Base-by-base conservation (phyloP, 108 stramenopile genomes). In the Cyclotella cryptica region DNA sequence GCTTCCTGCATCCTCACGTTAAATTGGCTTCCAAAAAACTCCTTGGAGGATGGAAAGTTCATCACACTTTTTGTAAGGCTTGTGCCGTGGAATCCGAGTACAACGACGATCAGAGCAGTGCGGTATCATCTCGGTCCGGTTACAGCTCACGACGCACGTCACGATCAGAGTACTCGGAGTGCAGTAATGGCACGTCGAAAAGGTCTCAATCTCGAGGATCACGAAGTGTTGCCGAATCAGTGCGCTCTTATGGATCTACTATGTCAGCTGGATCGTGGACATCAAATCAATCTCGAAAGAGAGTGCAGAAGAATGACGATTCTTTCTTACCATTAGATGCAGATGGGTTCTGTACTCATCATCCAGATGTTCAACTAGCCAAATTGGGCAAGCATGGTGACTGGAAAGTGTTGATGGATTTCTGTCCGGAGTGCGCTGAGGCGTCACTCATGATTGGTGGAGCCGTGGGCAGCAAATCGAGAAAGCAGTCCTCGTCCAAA, bases 371-470 rank as follows among this genome's bases (percentile, higher is more conserved):
- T 10, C 75, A 68, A 28, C 40, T 76, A 27, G 75, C 75, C 15
- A 67, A 68, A 27, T 17, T 67, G 18, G 24, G 66, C 30, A 66
- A 49, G 40, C 65, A 53, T 26, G 66, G 75, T 19, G 75, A 41
- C 0, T 76, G 75, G 75, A 66, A 76, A 22, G 57, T 76, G 0
- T 27, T 76, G 10, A 27, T 76, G 46, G 75, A 76, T 67, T 76
- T 76, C 29, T 76, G 75, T 21, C 75, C 75, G n/a, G 75, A 65
- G 41, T 75, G 74, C 42, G 74, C 64, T 8, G 64, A 66, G 46
- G 64, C 49, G 24, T 66, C 74, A 29, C 74, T 75, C 5, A 54
- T 60, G 45, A 55, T 76, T 29, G 54, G 65, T 35, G 66, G 75
- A 1, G 55, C 66, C 21, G 39, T 59, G 1, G 57, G 53, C 6